A percentile compares a stretch with the other conserved stretches of the same genome.
These are phyloP conservation scores for Tremellales sp. DNA, from an alignment of 1,284 basidiomycete genomes.

Conservation along the genomic window DNA sequence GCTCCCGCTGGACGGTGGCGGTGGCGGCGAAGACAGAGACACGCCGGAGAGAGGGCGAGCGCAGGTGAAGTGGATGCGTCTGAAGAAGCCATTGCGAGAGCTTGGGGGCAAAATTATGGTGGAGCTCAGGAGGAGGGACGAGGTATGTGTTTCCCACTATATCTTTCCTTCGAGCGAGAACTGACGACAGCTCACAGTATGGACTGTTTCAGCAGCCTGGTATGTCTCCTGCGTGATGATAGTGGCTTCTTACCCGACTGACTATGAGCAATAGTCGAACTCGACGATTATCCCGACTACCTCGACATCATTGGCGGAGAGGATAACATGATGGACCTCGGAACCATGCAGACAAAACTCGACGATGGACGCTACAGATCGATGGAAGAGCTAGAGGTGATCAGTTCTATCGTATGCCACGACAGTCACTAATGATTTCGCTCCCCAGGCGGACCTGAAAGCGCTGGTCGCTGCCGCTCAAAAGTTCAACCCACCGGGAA, in stretches of 20 bases:
- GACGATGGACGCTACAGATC: conserved; percentile 37
- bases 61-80: conserved; percentile 31
- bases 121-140: conserved; percentile 41
- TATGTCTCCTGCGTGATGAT: conserved; percentile 10
- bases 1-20: background rate
- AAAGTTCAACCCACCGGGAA: conserved; percentile 42
- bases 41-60: conserved; percentile 14
- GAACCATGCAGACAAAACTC: conserved; percentile 47
- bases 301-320: conserved; percentile 43
- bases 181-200: conserved; percentile 26
- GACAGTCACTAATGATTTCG: background rate
- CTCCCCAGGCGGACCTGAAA: conserved; percentile 33
- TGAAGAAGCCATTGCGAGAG: conserved; percentile 42
- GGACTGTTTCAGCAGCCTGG: conserved; percentile 44
- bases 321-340: conserved; percentile 48
- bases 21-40: conserved; percentile 1
- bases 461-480: conserved; percentile 40
- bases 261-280: conserved; percentile 25
- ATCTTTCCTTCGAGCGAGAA: too few relatives aligned
- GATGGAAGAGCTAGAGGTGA: conserved; percentile 43
- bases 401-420: conserved; percentile 1
- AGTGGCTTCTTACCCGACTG: conserved; percentile 1
- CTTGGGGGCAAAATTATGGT: conserved; percentile 34
- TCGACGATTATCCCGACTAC: conserved; percentile 44
- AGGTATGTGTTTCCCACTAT: conserved; percentile 25